Evolutionary conservation across 352 stramenopile species (phyloP), one percentile per base, ranked within the genome.

Genomic region (Phytophthora idaei): DNA sequence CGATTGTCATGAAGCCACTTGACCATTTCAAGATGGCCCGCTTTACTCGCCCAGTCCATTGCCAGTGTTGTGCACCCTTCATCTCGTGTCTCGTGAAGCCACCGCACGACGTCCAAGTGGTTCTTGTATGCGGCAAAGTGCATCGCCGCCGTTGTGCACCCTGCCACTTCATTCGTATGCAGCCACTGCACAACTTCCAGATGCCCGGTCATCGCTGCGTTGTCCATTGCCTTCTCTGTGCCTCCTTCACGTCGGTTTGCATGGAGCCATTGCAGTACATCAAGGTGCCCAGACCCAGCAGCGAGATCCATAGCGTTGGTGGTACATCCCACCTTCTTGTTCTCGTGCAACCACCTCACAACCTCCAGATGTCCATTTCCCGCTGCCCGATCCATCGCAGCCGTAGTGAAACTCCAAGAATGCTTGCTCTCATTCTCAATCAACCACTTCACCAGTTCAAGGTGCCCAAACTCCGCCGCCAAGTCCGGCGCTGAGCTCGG

Each of bases 31-130:
- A 65, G 14, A 27, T 46, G 41, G 6, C 55, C 54, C n/a, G 29
- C 39, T 32, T 59, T 51, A 28, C 47, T 48, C 32, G 54, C 41
- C 44, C 27, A 36, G 31, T 70, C 45, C 62, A 70, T 61, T 14
- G 62, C 48, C 6, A 57, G 17, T 5, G 48, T 51, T 12, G 37
- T 69, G 9, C 53, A 57, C 9, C 37, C 46, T 42, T 47, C 54
- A 11, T 11, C 7, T 21, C 15, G 39, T 41, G 51, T 51, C 47
- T 50, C 41, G n/a, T 65, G 49, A 37, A 70, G 15, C 55, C 56
- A 69, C 27, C n/a, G 39, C 5, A 70, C 47, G 17, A 65, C 32
- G n/a, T 65, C 27, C n/a, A 70, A 27, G 48, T 70, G 55, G 10
- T 59, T 59, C 17, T 32, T 45, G 39, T 44, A 9, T 31, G 63